Base-by-base conservation (phyloP, 495 filamentous ascomycete species). In the Chlorociboria aeruginascens region DNA sequence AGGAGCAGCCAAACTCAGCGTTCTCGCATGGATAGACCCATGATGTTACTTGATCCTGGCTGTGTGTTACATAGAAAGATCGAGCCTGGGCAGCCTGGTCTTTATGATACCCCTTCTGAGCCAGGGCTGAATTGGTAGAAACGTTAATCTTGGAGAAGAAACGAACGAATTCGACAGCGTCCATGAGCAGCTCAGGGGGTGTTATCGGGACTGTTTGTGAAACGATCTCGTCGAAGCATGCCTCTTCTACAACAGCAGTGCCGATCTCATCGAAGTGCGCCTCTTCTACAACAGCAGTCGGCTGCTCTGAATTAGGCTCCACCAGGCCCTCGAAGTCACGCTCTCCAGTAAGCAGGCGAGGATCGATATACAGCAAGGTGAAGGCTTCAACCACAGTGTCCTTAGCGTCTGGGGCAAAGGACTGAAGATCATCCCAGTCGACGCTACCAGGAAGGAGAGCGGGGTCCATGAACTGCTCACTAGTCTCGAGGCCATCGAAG, bases 81-180 rank as follows among this genome's bases (percentile, higher is more conserved):
- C 38, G 38, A 40, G 38, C 38, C 16, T 8, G 16, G 38, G 38
- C 38, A 40, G 16, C 8, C 38, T 40, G 38, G 16, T 40, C 38
- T 40, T 40, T 40, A 40, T 40, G 16, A 40, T 40, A 40, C 8
- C 38, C 38, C 38, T 40, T 40, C 38, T 40, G 16, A 11, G 38
- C 38, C 38, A 40, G 16, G 38, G 16, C 38, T 14, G 8, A 14
- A 40, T 40, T 40, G 38, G 38, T 40, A 17, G 38, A 40, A 14
- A 40, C 38, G 38, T 40, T 40, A 17, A 40, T 40, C 38, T 40
- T 40, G 38, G 38, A 40, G 16, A 40, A 40, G 38, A 40, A 40
- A 40, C 38, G 16, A 17, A 40, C 8, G 9, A 17, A 40, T 8
- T 10, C 16, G 9, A 17, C 9, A 9, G 16, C 10, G 9, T 40